phyloP scores from a whole-genome alignment of 495 filamentous ascomycete genomes.

The Polyplosphaeria fusca region DNA sequence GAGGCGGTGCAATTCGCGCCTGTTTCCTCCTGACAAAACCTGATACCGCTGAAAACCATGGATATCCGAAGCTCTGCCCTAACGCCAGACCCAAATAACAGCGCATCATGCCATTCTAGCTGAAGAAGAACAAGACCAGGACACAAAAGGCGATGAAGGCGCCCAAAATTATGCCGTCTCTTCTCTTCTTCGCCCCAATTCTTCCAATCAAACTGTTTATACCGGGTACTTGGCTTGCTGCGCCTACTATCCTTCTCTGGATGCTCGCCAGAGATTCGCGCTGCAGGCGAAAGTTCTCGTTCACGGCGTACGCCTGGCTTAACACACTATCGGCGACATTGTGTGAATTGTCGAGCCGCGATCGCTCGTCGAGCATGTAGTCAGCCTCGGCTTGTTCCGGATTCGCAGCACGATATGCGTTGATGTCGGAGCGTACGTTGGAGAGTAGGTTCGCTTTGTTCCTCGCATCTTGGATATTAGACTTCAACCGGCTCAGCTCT shows the following conservation, averaged over 20 bases:
- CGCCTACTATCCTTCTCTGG: slow-evolving; percentile 80
- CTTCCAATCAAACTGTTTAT: slow-evolving; percentile 89
- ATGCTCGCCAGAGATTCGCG: slow-evolving; percentile 81
- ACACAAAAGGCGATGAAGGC: slow-evolving; percentile 88
- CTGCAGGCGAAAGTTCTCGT: slow-evolving; percentile 85
- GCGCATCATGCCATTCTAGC: slow-evolving; percentile 43
- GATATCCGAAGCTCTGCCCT: slow-evolving; percentile 22
- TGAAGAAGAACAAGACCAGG: slow-evolving; percentile 78
- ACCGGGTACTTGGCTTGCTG: slow-evolving; percentile 85
- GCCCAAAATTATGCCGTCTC: slow-evolving; percentile 92
- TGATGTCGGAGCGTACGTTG: slow-evolving; percentile 87
- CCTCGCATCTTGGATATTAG: slow-evolving; percentile 66
- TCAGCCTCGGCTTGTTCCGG: slow-evolving; percentile 81
- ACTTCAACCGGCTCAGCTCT: slow-evolving; percentile 70
- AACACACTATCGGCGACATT: slow-evolving; percentile 85
- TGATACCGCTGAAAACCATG: slow-evolving; percentile 11
- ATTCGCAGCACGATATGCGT: slow-evolving; percentile 77
- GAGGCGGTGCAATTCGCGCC: background rate
- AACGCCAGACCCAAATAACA: slow-evolving; percentile 13
- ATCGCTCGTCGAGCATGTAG: slow-evolving; percentile 92
- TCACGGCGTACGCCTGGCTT: slow-evolving; percentile 95
- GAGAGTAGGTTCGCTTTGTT: slow-evolving; percentile 88
- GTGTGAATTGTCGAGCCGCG: slow-evolving; percentile 79
- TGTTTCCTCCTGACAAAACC: background rate
- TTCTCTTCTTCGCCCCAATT: slow-evolving; percentile 91